Evolutionary conservation across 805 yeast genomes (phyloP).

Genomic region (Candida boidinii): DNA sequence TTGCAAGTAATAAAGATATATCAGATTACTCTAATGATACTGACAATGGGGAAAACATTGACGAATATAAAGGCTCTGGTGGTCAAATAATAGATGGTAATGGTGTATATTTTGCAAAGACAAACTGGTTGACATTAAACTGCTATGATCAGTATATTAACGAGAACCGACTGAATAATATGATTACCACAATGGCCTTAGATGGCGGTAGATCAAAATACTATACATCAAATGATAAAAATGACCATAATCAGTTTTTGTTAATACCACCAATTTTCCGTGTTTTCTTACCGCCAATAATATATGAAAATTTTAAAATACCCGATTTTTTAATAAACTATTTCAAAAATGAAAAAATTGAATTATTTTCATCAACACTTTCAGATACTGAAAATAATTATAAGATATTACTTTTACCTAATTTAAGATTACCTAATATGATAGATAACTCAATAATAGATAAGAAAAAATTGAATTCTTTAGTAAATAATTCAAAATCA

Average conservation of each 20-base stretch:
- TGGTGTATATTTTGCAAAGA: conserved; percentile 12
- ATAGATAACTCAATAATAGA: too few relatives aligned
- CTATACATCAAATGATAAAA: too few relatives aligned
- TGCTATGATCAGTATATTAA: background rate
- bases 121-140: conserved; percentile 2
- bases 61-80: too few relatives aligned
- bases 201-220: too few relatives aligned
- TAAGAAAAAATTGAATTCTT: background rate
- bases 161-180: background rate
- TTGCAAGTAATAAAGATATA: too few relatives aligned
- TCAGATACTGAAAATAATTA: background rate
- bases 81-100: conserved; percentile 1
- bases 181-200: too few relatives aligned
- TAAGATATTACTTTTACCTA: background rate
- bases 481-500: conserved; percentile 5
- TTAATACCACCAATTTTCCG: conserved; percentile 9
- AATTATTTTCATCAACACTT: too few relatives aligned
- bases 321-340: too few relatives aligned
- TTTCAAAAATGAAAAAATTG: too few relatives aligned
- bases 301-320: too few relatives aligned
- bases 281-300: conserved; percentile 9
- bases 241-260: conserved; percentile 1
- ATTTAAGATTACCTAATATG: background rate
- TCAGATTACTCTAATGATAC: too few relatives aligned
- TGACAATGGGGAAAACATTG: too few relatives aligned